phyloP scores from a whole-genome alignment of 495 filamentous ascomycete species.

The Neurospora africana region DNA sequence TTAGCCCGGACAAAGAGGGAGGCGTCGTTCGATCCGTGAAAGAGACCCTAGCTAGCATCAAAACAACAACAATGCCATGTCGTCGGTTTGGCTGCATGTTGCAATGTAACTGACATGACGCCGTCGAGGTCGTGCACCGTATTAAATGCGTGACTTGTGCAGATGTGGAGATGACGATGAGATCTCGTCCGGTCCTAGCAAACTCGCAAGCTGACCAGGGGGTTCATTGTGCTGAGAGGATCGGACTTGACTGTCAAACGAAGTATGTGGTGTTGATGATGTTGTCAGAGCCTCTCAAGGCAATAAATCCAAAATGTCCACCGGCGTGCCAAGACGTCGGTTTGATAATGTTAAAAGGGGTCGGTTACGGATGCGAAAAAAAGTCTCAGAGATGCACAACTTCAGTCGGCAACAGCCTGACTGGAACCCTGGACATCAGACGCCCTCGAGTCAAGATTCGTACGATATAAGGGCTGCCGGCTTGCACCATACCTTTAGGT shows the following conservation, averaged over 20 bases:
- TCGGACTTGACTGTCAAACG: neutral
- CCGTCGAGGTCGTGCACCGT: neutral
- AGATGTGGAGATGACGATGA: neutral
- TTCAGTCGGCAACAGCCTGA: neutral
- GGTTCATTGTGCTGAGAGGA: neutral
- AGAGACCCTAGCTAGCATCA: neutral
- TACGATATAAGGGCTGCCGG: neutral
- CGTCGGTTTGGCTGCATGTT: neutral
- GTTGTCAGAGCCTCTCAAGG: neutral
- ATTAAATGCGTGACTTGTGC: neutral
- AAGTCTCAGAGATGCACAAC: slow-evolving; percentile 22
- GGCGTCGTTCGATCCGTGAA: neutral
- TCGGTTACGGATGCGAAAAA: neutral
- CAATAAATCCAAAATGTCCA: neutral
- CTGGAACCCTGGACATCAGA: neutral
- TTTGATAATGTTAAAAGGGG: slow-evolving; percentile 7
- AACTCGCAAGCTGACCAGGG: neutral
- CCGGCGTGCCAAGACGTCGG: slow-evolving; percentile 10
- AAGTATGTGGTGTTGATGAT: neutral
- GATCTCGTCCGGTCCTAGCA: neutral
- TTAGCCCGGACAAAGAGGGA: neutral
- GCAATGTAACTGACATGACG: neutral
- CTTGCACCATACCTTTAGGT: neutral
- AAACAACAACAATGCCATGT: neutral
- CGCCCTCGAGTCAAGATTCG: neutral